Evolutionary conservation across 2,329 filamentous ascomycete species (phyloP), one percentile per base, ranked within the genome.

Genomic region (Aspergillus floridensis): DNA sequence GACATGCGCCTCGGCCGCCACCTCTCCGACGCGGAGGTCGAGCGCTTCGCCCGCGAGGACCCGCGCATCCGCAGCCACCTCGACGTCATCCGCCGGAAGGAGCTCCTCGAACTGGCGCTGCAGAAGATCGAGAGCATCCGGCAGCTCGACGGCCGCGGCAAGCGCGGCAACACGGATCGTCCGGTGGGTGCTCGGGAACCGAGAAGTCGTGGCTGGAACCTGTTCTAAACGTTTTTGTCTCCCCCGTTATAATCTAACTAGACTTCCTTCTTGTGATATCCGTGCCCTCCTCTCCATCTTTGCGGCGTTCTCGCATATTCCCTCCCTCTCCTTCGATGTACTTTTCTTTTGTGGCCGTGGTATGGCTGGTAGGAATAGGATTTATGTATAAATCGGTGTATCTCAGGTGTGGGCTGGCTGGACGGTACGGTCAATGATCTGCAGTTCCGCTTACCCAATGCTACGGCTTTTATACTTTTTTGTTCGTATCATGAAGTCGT

Each of bases 101-200:
- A 97, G 70, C 82, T 97, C 60, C 83, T 99, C 4, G 93, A 99
- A 79, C 81, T 97, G 58, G 95, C 96, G 5, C 81, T 99, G 31
- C 89, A 92, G 73, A 98, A 99, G 82, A 98, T 99, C 86, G 93
- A 98, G 74, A 89, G 91, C 59, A 77, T 99, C 68, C 84, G 91
- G 60, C 89, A 93, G 69, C 80, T 99, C 8, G 93, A 98, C 70
- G 88, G 88, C 10, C 81, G 89, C 56, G 88, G 89, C 65, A 86
- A 87, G 70, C 81, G 86, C 31, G 78, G 80, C 21, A 71, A 68
- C 53, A 68, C 70, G 56, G 71, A 79, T 46, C 73, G 76, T 41
- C 70, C 72, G 24, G 67, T 72, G 56, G 68, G 67, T 57, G 63
- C 64, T 26, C 74, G 73, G 53, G 76, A 77, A 60, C 72, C 74